Evolutionary conservation across 2,329 filamentous ascomycete genomes (phyloP).

Genomic region (Sclerotinia glacialis): DNA sequence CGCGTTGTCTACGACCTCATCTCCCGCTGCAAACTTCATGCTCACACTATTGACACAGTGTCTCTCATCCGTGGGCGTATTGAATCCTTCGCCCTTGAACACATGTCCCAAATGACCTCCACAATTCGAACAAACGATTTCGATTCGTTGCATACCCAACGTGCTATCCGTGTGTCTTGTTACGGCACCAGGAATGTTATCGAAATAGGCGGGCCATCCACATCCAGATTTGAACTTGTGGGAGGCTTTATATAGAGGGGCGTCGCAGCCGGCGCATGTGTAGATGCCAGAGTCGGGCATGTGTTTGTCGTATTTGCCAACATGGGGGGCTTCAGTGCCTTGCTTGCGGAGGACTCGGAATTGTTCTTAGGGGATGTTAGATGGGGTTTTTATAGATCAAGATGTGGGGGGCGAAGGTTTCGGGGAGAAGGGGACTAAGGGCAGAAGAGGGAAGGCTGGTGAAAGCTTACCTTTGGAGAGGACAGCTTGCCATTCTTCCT

Average conservation of each 20-base stretch:
- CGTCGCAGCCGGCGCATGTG: constrained; percentile 78
- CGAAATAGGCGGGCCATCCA: constrained; percentile 97
- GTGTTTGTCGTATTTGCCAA: constrained; percentile 87
- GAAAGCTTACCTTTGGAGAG: constrained; percentile 61
- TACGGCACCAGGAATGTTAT: constrained; percentile 88
- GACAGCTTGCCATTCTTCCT: constrained; percentile 86
- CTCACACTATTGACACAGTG: constrained; percentile 96
- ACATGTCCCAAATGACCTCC: constrained; percentile 90
- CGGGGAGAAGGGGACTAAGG: not conserved
- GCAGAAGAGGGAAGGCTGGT: not conserved
- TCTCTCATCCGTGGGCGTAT: constrained; percentile 87
- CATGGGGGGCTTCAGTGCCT: constrained; percentile 79
- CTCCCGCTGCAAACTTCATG: constrained; percentile 72
- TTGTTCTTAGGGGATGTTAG: constrained; percentile 64
- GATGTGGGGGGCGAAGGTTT: not conserved
- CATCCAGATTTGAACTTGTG: constrained; percentile 97
- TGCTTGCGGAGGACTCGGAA: constrained; percentile 91
- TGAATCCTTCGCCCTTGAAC: constrained; percentile 83
- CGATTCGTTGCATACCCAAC: constrained; percentile 80
- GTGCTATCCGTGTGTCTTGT: constrained; percentile 73
- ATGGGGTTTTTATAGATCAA: constrained; percentile 28
- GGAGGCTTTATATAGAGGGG: constrained; percentile 85
- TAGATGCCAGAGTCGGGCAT: constrained; percentile 74
- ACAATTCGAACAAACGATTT: constrained; percentile 94
- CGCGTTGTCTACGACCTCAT: constrained; percentile 49